Conservation (phyloP, 2,329 filamentous ascomycete genomes). For the Scedosporium aurantiacum region DNA sequence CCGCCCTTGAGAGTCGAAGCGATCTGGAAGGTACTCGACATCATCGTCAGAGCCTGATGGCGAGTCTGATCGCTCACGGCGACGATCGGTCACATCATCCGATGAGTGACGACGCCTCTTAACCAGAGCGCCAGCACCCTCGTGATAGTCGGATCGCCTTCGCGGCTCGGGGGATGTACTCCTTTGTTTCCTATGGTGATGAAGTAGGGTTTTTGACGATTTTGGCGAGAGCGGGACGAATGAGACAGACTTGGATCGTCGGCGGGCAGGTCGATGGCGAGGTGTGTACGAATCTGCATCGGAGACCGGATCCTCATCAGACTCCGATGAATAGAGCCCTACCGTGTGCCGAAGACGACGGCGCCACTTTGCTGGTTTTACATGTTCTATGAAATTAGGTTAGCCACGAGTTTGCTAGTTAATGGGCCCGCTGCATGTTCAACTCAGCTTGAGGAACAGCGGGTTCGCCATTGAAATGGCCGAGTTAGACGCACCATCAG, state of each 20-base stretch:
- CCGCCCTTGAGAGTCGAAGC: conserved; percentile 33
- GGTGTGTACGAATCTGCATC: neutral
- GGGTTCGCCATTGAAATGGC: neutral
- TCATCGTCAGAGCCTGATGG: conserved; percentile 21
- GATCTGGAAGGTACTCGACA: conserved; percentile 33
- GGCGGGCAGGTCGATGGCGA: conserved; percentile 4
- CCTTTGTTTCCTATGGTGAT: neutral
- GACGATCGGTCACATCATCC: conserved; percentile 23
- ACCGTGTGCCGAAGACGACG: neutral
- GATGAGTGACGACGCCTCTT: conserved; percentile 14
- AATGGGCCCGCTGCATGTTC: neutral
- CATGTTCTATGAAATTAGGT: neutral
- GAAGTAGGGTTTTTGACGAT: conserved; percentile 7
- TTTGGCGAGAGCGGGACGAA: conserved; percentile 40
- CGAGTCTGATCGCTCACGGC: conserved; percentile 13
- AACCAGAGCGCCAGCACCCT: neutral
- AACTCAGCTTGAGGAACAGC: neutral
- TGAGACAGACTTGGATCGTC: conserved; percentile 27
- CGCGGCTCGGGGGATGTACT: neutral
- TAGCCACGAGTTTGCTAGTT: neutral
- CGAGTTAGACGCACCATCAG: conserved; percentile 5
- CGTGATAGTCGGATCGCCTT: neutral
- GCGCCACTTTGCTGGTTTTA: neutral
- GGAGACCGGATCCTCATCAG: neutral
- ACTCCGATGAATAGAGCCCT: neutral